phyloP scores from a whole-genome alignment of 352 stramenopile genomes.

The Globisporangium cylindrosporum region DNA sequence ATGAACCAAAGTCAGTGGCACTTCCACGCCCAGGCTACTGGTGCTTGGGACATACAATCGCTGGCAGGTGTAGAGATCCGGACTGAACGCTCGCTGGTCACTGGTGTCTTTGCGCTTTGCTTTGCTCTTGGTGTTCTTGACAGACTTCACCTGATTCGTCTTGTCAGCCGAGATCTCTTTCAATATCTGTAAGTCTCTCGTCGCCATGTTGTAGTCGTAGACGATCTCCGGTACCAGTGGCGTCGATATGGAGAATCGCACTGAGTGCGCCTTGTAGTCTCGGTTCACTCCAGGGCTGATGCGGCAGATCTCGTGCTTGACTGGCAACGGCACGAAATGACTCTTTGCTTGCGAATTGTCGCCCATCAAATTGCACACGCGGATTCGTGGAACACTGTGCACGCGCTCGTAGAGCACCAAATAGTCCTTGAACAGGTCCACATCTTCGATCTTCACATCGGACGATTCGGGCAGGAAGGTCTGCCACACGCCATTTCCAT shows the following conservation, averaged over 20 bases:
- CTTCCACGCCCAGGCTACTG: conserved; percentile 33
- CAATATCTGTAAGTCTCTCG: conserved; percentile 37
- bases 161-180: conserved; percentile 49
- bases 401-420: conserved; percentile 83
- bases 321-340: conserved; percentile 58
- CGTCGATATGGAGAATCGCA: conserved; percentile 76
- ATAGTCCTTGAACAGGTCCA: conserved; percentile 81
- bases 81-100: conserved; percentile 10
- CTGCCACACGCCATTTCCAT: conserved; percentile 25
- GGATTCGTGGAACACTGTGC: conserved; percentile 65
- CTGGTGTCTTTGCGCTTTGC: neutral
- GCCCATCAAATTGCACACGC: conserved; percentile 35
- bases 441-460: conserved; percentile 86
- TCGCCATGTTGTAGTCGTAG: conserved; percentile 74
- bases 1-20: conserved; percentile 81
- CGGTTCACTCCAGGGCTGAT: conserved; percentile 83
- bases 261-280: conserved; percentile 47
- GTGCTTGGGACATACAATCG: conserved; percentile 41
- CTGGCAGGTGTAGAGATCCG: conserved; percentile 41
- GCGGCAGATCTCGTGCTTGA: conserved; percentile 50
- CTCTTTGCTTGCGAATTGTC: conserved; percentile 11
- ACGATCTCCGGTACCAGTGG: conserved; percentile 73
- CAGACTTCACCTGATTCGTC: neutral
- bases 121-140: neutral
- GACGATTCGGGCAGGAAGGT: conserved; percentile 48